phyloP scores from a whole-genome alignment of 1,284 basidiomycete genomes.

The Cystobasidium pallidum region DNA sequence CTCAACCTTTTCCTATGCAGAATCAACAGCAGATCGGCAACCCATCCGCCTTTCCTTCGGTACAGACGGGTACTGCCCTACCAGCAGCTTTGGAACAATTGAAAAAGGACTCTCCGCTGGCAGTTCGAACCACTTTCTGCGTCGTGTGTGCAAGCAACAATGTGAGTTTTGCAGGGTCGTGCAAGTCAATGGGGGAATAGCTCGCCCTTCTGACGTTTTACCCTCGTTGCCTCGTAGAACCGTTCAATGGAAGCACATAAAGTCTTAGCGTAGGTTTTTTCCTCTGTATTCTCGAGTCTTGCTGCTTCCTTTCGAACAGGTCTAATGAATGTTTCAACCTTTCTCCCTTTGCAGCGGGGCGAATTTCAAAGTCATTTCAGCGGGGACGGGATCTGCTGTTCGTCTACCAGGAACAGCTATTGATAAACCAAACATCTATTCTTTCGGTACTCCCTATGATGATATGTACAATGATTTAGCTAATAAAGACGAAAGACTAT shows the following conservation, averaged over 20 bases:
- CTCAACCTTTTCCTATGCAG: constrained; percentile 15
- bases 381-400: constrained; percentile 95
- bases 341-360: constrained; percentile 62
- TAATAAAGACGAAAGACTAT: constrained; percentile 82
- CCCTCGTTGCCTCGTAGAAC: constrained; percentile 67
- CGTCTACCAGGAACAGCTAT: constrained; percentile 92
- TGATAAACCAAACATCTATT: constrained; percentile 96
- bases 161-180: constrained; percentile 65
- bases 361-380: constrained; percentile 87
- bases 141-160: constrained; percentile 98
- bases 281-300: too few relatives aligned
- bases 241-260: constrained; percentile 98
- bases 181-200: too few relatives aligned
- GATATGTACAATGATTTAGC: constrained; percentile 92
- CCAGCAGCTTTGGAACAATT: constrained; percentile 17
- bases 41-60: constrained; percentile 23
- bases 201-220: too few relatives aligned
- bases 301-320: too few relatives aligned
- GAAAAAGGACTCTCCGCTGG: constrained; percentile 39
- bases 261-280: constrained; percentile 73
- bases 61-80: constrained; percentile 23
- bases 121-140: constrained; percentile 71
- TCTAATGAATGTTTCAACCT: background rate
- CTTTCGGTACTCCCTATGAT: constrained; percentile 98
- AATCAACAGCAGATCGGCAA: constrained; percentile 13